Evolutionary conservation across 2,329 filamentous ascomycete genomes (phyloP).

Genomic region (Microdochium bolleyi): DNA sequence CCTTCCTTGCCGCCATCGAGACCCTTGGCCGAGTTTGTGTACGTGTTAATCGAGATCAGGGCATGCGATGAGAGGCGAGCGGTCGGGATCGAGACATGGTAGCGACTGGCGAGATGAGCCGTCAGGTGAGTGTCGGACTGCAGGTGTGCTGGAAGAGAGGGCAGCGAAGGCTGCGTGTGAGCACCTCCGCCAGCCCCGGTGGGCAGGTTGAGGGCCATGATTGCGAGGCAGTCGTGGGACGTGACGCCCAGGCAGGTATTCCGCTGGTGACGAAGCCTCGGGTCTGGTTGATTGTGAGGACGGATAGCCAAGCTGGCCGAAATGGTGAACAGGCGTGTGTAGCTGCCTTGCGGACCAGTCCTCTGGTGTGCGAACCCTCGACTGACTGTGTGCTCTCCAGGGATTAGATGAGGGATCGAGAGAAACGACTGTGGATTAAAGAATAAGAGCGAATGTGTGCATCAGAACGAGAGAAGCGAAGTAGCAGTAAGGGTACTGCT

Average conservation of each 20-base stretch:
- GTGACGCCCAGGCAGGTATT: neutral
- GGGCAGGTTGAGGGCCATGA: conserved; percentile 54
- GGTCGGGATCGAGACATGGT: conserved; percentile 84
- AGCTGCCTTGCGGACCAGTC: neutral
- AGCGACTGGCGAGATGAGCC: conserved; percentile 77
- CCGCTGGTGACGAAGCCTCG: neutral
- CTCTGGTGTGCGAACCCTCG: too few species aligned
- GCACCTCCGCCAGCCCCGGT: conserved; percentile 46
- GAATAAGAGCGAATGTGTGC: neutral
- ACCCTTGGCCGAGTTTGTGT: conserved; percentile 80
- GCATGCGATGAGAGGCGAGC: conserved; percentile 86
- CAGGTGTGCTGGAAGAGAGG: conserved; percentile 75
- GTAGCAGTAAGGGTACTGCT: neutral
- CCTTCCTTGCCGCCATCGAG: conserved; percentile 87
- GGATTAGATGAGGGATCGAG: neutral
- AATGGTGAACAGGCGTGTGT: neutral
- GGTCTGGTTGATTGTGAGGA: neutral
- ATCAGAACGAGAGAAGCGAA: neutral
- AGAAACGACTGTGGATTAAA: neutral
- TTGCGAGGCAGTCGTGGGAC: conserved; percentile 22
- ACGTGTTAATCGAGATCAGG: conserved; percentile 88
- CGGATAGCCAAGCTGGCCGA: neutral
- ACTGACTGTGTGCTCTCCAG: neutral
- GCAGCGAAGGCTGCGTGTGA: conserved; percentile 79
- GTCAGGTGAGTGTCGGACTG: conserved; percentile 74